phyloP scores from a whole-genome alignment of 305 asterid species.

The Rubia tinctorum region DNA sequence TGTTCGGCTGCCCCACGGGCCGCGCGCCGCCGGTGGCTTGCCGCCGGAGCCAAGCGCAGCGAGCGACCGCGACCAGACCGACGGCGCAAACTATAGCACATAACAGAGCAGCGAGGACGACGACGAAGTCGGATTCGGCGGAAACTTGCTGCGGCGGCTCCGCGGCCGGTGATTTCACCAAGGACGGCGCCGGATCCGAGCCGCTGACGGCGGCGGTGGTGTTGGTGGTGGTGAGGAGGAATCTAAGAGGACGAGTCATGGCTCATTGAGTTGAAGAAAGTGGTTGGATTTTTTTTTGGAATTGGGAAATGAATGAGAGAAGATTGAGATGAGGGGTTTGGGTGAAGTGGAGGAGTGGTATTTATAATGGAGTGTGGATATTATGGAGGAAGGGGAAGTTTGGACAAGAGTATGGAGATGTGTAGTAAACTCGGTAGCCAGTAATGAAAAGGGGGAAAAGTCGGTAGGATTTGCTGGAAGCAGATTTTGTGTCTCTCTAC shows the following conservation, averaged over 20 bases:
- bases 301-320: background rate
- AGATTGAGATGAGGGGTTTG: background rate
- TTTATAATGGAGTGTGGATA: background rate
- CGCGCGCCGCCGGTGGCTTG: constrained; percentile 18
- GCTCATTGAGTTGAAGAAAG: background rate
- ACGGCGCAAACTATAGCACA: constrained; percentile 54
- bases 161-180: constrained; percentile 17
- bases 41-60: constrained; percentile 68
- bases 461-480: background rate
- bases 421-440: background rate
- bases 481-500: background rate
- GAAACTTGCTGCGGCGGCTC: constrained; percentile 35
- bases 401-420: background rate
- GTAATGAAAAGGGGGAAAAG: background rate
- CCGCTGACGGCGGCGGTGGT: background rate
- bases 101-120: constrained; percentile 51
- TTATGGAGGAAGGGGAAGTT: background rate
- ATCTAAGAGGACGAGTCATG: constrained; percentile 36
- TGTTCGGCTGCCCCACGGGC: constrained; percentile 24
- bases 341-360: background rate
- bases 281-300: background rate
- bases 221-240: constrained; percentile 16
- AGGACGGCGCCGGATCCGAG: constrained; percentile 16
- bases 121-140: constrained; percentile 51
- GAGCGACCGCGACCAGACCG: constrained; percentile 51